Percentiles rank a stretch among this genome's conserved stretches.
These are phyloP conservation scores for Prunus yedoensis DNA, from an alignment of 331 rosid species.

Conservation along the genomic window DNA sequence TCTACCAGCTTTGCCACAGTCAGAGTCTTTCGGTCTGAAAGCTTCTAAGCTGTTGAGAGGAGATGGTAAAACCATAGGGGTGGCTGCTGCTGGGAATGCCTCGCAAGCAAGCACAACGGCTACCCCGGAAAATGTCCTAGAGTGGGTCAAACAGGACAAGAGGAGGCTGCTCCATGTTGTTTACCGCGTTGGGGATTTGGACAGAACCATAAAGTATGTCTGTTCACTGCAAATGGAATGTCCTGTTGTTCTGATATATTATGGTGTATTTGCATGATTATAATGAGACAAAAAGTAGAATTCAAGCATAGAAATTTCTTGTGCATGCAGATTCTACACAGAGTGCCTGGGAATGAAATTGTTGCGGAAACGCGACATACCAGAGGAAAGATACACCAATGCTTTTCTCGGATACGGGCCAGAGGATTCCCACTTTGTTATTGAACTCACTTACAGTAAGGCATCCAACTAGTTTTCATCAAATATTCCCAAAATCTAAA, in stretches of 20 bases:
- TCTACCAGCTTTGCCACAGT: constrained; percentile 51
- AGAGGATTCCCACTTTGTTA: constrained; percentile 87
- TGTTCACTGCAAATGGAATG: constrained; percentile 5
- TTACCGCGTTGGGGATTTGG: constrained; percentile 87
- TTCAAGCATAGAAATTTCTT: constrained; percentile 18
- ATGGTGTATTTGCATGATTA: constrained; percentile 10
- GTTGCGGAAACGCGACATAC: constrained; percentile 83
- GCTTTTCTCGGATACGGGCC: constrained; percentile 96
- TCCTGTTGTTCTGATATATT: not conserved
- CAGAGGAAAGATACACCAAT: constrained; percentile 85
- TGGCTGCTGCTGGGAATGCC: constrained; percentile 50
- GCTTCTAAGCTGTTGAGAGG: constrained; percentile 55
- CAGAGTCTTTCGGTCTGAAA: constrained; percentile 49
- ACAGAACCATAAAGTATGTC: constrained; percentile 78
- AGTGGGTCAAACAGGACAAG: constrained; percentile 86
- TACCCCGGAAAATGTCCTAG: constrained; percentile 66
- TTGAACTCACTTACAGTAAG: constrained; percentile 94
- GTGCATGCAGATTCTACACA: constrained; percentile 74
- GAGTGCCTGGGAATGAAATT: constrained; percentile 95
- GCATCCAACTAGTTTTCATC: constrained; percentile 18
- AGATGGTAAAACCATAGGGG: constrained; percentile 37
- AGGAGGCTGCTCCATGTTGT: constrained; percentile 88
- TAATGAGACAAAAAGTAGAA: not conserved
- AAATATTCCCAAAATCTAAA: constrained; percentile 21
- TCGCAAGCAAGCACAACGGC: constrained; percentile 54